Base-by-base conservation (phyloP, 2,329 filamentous ascomycete species). In the Berkeleyomyces rouxiae region DNA sequence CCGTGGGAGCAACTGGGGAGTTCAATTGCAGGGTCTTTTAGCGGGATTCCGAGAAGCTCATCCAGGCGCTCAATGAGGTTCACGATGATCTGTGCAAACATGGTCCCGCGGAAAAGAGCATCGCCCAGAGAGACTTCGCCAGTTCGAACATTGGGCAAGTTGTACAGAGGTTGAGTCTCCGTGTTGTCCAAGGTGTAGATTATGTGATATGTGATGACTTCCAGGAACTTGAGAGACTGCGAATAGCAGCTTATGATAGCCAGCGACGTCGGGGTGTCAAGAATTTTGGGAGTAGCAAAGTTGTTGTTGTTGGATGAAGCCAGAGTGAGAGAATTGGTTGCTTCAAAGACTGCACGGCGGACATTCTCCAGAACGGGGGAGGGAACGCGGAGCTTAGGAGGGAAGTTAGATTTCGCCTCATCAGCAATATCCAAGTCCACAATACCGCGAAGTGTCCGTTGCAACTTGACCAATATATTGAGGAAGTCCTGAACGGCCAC, bases 181-280 rank as follows among this genome's bases (percentile, higher is more conserved):
- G 42, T 65, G 43, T 46, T 66, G 7, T 68, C 47, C 3, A 67
- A 65, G 9, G 66, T 65, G 46, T 68, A 61, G 33, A 67, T 62
- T 13, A 69, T 66, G 9, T 64, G 65, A 46, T 53, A 44, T 4
- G 69, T 57, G 4, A 68, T 36, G 33, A 67, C 58, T 33, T 72
- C 71, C 11, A 70, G 65, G 58, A 68, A 66, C 7, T 65, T 66
- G 59, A 68, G 64, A 36, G 70, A 63, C 36, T 72, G 70, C 3
- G 67, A 65, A 49, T 68, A 71, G 57, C 70, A 72, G 7, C 71
- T 72, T 57, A 70, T 68, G 46, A 70, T 65, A 23, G 70, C 65
- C 37, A 71, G 66, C 49, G 70, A 68, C 2, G 69, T 70, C 0
- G 71, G 64, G 1, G 68, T 66, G 61, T 70, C 70, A 31, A 68